Percentiles rank a stretch among this genome's conserved stretches.
phyloP scores from a whole-genome alignment of 2,329 filamentous ascomycete genomes.

The Penicillium sp. region DNA sequence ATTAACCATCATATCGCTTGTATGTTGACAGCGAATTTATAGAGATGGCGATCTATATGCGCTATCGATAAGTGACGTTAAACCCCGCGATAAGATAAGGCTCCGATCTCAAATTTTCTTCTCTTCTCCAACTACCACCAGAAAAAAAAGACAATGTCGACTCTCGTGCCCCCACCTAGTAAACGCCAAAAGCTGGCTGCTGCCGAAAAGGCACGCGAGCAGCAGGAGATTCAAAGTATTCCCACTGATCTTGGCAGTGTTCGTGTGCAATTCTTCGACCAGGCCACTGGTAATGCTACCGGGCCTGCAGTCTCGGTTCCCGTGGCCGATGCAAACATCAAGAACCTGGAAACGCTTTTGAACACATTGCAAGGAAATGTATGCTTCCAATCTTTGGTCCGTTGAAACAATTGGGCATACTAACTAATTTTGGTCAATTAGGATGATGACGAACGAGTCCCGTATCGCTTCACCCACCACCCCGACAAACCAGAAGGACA shows the following conservation, averaged over 20 bases:
- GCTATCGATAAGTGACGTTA: neutral
- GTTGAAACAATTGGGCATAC: neutral
- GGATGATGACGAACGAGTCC: slow-evolving; percentile 62
- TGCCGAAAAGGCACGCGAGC: slow-evolving; percentile 68
- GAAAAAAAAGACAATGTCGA: slow-evolving; percentile 64
- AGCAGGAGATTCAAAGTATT: slow-evolving; percentile 70
- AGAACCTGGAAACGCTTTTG: slow-evolving; percentile 82
- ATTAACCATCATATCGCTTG: too few species aligned
- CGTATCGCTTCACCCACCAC: slow-evolving; percentile 66
- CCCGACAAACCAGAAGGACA: slow-evolving; percentile 36
- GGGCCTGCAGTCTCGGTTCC: slow-evolving; percentile 73
- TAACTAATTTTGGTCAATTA: neutral
- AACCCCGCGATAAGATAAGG: slow-evolving; percentile 23
- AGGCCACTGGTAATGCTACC: slow-evolving; percentile 67
- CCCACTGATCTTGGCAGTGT: slow-evolving; percentile 72
- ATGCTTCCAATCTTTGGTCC: slow-evolving; percentile 16
- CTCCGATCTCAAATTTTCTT: slow-evolving; percentile 15
- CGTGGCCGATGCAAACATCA: slow-evolving; percentile 80
- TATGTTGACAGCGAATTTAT: too few species aligned
- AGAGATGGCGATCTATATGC: neutral
- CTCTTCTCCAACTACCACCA: slow-evolving; percentile 6
- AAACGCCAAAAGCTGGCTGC: slow-evolving; percentile 82
- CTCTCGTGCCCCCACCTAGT: slow-evolving; percentile 76
- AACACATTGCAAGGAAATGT: slow-evolving; percentile 81
- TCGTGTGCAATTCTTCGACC: slow-evolving; percentile 84